Conservation (phyloP, 176 grass and related monocot genomes). For the Oropetium thomaeum region DNA sequence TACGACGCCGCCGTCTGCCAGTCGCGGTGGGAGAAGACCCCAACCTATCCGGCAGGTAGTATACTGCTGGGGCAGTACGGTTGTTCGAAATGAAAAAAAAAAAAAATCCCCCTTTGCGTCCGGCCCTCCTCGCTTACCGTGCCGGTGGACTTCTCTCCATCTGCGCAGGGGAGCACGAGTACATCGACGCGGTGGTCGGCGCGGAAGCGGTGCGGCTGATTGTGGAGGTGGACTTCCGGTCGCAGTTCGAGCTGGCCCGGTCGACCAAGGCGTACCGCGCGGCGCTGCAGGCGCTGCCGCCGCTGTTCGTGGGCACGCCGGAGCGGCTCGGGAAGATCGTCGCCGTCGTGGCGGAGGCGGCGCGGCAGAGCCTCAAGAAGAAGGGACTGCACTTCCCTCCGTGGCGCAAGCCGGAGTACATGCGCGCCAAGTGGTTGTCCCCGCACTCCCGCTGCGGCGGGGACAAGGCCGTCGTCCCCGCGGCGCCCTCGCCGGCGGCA, state of each 20-base stretch:
- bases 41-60: constrained; percentile 64
- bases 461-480: constrained; percentile 3
- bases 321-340: constrained; percentile 75
- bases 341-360: constrained; percentile 57
- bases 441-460: constrained; percentile 33
- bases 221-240: constrained; percentile 83
- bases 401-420: constrained; percentile 89
- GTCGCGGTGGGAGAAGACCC: constrained; percentile 73
- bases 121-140: not conserved
- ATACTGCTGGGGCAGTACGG: not conserved
- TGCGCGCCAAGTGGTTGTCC: constrained; percentile 89
- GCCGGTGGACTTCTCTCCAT: not conserved
- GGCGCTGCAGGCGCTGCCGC: constrained; percentile 70
- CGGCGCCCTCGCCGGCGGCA: not conserved
- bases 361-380: constrained; percentile 77
- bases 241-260: constrained; percentile 87
- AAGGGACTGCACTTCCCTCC: constrained; percentile 86
- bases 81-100: not conserved
- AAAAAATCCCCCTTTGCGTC: not conserved
- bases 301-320: constrained; percentile 66
- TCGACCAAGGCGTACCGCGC: constrained; percentile 72
- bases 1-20: constrained; percentile 86
- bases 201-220: constrained; percentile 42
- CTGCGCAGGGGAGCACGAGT: constrained; percentile 78
- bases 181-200: constrained; percentile 69